phyloP scores from a whole-genome alignment of 371 early-diverging fungal genomes.

The Parasitella parasitica region DNA sequence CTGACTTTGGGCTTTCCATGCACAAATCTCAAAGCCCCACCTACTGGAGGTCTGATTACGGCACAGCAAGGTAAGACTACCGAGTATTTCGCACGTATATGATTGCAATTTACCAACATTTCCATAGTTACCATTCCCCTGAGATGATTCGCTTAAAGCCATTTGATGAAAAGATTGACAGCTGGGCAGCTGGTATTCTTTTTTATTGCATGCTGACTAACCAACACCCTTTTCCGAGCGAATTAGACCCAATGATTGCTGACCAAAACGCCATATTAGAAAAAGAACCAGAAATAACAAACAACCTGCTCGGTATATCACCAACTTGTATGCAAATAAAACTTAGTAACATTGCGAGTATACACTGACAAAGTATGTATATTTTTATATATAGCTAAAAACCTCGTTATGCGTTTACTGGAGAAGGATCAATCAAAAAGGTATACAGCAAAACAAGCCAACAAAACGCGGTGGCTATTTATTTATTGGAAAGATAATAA shows the following conservation, averaged over 20 bases:
- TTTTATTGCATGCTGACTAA: neutral
- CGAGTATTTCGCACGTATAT: neutral
- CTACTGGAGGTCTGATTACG: neutral
- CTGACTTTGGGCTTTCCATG: slow-evolving; percentile 13
- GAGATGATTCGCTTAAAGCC: neutral
- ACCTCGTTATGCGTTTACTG: too few species aligned
- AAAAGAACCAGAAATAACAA: too few species aligned
- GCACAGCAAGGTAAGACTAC: neutral
- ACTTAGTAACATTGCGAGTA: too few species aligned
- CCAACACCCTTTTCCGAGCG: slow-evolving; percentile 1
- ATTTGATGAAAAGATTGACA: slow-evolving; percentile 3
- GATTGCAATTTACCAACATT: neutral
- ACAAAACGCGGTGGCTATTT: too few species aligned
- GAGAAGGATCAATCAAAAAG: too few species aligned
- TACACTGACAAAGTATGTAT: too few species aligned
- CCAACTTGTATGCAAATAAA: too few species aligned
- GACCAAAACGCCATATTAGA: too few species aligned
- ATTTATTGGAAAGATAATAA: too few species aligned
- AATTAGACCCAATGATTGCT: neutral
- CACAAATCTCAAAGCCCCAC: neutral
- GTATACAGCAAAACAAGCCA: too few species aligned
- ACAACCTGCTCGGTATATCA: too few species aligned
- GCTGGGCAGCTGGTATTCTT: slow-evolving; percentile 11
- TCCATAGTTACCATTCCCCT: slow-evolving; percentile 6
- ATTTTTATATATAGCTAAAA: too few species aligned